Evolutionary conservation across 305 asterid genomes (phyloP).

Genomic region (Fraxinus angustifolia): DNA sequence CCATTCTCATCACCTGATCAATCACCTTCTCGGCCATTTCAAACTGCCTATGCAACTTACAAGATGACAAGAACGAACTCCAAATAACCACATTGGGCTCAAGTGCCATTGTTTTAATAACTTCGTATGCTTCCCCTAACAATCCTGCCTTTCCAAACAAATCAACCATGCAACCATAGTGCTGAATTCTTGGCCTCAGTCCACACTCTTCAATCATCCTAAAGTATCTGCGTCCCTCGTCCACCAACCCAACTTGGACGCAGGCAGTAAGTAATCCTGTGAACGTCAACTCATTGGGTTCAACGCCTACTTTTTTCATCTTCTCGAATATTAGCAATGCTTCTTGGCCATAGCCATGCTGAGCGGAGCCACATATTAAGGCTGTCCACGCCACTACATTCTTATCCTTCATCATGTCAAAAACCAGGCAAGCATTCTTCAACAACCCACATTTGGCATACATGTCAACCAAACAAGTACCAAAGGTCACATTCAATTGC

Average conservation of each 20-base stretch:
- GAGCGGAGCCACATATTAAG: conserved; percentile 57
- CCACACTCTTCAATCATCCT: conserved; percentile 44
- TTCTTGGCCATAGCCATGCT: conserved; percentile 43
- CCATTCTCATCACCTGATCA: conserved; percentile 43
- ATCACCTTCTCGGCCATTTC: conserved; percentile 58
- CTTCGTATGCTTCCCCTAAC: conserved; percentile 52
- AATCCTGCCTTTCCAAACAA: conserved; percentile 62
- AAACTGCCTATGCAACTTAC: conserved; percentile 56
- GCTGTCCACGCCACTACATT: conserved; percentile 72
- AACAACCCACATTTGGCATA: conserved; percentile 58
- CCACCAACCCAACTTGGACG: conserved; percentile 51
- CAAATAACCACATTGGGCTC: conserved; percentile 64
- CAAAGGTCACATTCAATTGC: conserved; percentile 49
- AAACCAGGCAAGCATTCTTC: conserved; percentile 42
- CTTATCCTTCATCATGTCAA: conserved; percentile 35
- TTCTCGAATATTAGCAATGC: conserved; percentile 44
- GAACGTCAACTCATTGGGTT: conserved; percentile 64
- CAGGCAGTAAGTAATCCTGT: conserved; percentile 64
- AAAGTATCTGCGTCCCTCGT: conserved; percentile 58
- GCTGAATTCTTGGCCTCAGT: conserved; percentile 52
- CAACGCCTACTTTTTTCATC: conserved; percentile 46
- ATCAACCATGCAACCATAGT: conserved; percentile 79
- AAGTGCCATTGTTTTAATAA: conserved; percentile 44
- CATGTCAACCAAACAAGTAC: conserved; percentile 65
- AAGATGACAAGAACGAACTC: conserved; percentile 64